These are phyloP conservation scores for Fistulina hepatica DNA, from an alignment of 1,284 basidiomycete genomes.

Conservation along the genomic window DNA sequence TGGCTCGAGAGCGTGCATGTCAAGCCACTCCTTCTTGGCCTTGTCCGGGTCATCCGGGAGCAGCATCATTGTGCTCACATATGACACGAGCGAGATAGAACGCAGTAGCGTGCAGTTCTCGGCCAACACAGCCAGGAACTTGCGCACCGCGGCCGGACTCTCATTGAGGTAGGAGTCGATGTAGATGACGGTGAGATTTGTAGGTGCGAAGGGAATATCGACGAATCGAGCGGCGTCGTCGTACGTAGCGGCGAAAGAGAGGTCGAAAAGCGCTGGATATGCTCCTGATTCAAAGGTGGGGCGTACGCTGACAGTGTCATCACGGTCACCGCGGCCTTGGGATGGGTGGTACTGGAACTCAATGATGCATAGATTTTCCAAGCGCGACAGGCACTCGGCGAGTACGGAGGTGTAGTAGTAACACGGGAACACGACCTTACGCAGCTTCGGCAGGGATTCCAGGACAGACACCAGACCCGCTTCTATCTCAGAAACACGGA, in stretches of 20 bases:
- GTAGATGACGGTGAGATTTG: conserved; percentile 38
- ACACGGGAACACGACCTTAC: conserved; percentile 38
- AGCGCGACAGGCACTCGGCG: conserved; percentile 34
- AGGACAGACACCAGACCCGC: conserved; percentile 29
- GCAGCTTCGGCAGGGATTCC: conserved; percentile 32
- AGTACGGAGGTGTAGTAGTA: conserved; percentile 37
- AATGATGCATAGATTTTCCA: conserved; percentile 33
- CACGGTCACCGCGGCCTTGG: conserved; percentile 33
- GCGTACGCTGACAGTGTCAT: conserved; percentile 29
- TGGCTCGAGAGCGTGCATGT: conserved; percentile 36
- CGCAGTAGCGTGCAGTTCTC: conserved; percentile 37
- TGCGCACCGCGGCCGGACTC: conserved; percentile 28
- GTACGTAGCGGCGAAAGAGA: conserved; percentile 35
- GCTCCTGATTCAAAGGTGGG: conserved; percentile 36
- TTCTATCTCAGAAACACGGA: conserved; percentile 28
- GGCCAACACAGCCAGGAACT: conserved; percentile 33
- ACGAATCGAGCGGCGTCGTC: conserved; percentile 37
- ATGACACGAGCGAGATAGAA: conserved; percentile 30
- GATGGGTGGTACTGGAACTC: conserved; percentile 37
- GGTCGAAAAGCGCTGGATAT: conserved; percentile 44
- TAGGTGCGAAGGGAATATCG: conserved; percentile 32
- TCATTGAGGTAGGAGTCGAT: conserved; percentile 37
- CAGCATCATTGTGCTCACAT: conserved; percentile 21
- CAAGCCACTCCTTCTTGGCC: conserved; percentile 18
- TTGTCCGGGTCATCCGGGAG: conserved; percentile 12